Percentiles rank a stretch among this genome's conserved stretches.
These are phyloP conservation scores for Claviceps humidiphila DNA, from an alignment of 2,329 filamentous ascomycete genomes.

Conservation along the genomic window DNA sequence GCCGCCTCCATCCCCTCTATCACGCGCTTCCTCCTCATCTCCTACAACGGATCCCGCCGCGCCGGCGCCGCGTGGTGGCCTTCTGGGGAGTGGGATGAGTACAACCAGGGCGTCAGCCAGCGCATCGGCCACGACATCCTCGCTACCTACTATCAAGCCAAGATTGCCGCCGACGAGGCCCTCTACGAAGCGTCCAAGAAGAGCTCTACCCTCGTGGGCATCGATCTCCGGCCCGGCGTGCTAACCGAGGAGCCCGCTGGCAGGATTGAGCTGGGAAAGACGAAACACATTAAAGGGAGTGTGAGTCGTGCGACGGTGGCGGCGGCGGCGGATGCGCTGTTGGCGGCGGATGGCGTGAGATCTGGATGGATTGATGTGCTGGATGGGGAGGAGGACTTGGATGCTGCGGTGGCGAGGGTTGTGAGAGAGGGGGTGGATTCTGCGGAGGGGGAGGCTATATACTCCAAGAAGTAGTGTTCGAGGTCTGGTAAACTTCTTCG, in stretches of 20 bases:
- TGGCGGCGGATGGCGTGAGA: slow-evolving; percentile 34
- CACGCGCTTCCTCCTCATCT: slow-evolving; percentile 51
- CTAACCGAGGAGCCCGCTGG: slow-evolving; percentile 37
- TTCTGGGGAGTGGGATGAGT: slow-evolving; percentile 32
- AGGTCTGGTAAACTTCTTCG: background rate
- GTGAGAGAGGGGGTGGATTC: slow-evolving; percentile 36
- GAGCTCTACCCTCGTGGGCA: slow-evolving; percentile 29
- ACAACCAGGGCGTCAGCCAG: slow-evolving; percentile 24
- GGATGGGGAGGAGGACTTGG: slow-evolving; percentile 36
- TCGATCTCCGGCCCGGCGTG: slow-evolving; percentile 39
- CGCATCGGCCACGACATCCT: slow-evolving; percentile 20
- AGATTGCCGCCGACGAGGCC: slow-evolving; percentile 45
- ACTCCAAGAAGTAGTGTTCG: slow-evolving; percentile 6
- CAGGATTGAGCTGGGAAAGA: slow-evolving; percentile 34
- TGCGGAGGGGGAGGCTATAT: slow-evolving; percentile 37
- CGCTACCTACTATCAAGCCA: slow-evolving; percentile 45
- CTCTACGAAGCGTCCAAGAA: slow-evolving; percentile 35
- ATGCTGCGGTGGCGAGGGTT: slow-evolving; percentile 33
- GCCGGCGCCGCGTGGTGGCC: slow-evolving; percentile 42
- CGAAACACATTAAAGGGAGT: slow-evolving; percentile 20
- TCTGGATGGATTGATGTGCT: slow-evolving; percentile 42
- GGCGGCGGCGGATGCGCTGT: slow-evolving; percentile 38
- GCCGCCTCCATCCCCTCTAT: slow-evolving; percentile 39
- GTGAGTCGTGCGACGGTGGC: slow-evolving; percentile 49
- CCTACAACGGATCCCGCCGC: slow-evolving; percentile 43